Base-by-base conservation (phyloP, 306 rosid species). In the Argentina anserina region DNA sequence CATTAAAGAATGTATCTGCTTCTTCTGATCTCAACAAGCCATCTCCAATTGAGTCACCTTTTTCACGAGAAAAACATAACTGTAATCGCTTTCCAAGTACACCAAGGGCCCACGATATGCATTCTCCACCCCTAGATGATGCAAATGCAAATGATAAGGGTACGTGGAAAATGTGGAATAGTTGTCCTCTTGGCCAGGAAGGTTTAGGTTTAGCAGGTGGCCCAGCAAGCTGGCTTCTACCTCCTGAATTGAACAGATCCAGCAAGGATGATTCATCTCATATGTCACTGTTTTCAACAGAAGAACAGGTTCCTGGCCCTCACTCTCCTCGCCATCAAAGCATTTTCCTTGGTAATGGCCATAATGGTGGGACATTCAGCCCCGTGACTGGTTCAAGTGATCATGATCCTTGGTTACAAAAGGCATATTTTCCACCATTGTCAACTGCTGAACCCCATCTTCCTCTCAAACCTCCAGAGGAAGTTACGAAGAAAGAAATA, bases 151-250 rank as follows among this genome's bases (percentile, higher is more conserved):
- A 72, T 69, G 97, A 87, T 73, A 87, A 75, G 73, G 95, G 95
- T 80, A 90, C 96, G 42, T 95, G 99, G 99, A 92, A 95, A 78
- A 91, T 95, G 99, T 95, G 99, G 99, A 88, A 77, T 67, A 82
- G 91, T 75, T 74, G 86, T 14, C 97, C 97, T 18, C 96, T 95
- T 80, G 97, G 90, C 67, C 99, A 91, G 82, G 99, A 95, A 67
- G 89, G 97, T 83, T 83, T 95, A 75, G 97, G 99, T 49, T 78
- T 91, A 78, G 89, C 83, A 9, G 89, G 99, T 76, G 88, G 96
- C 47, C 86, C 96, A 5, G 87, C 84, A 59, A 85, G 89, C 89
- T 95, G 99, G 99, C 87, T 89, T 79, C 78, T 82, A 67, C 79
- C 90, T 56, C 75, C 90, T 7, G 95, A 89, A 73, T 78, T 71